phyloP scores from a whole-genome alignment of 306 rosid species.

The Notholithocarpus densiflorus region DNA sequence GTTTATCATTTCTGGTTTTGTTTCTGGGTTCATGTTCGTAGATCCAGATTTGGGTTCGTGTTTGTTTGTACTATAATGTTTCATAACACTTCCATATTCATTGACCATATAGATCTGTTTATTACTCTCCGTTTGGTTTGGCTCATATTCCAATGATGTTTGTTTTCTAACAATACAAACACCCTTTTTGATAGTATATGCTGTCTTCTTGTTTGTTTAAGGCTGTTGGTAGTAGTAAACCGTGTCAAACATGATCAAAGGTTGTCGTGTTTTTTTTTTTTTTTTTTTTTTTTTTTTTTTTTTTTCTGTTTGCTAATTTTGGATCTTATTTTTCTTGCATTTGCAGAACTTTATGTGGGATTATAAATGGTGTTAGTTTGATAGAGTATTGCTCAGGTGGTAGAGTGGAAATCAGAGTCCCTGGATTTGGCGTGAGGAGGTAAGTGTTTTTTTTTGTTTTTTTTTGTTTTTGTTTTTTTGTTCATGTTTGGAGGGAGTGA shows the following conservation, averaged over 20 bases:
- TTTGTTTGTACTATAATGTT: neutral
- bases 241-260: neutral
- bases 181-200: neutral
- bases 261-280: neutral
- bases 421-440: neutral
- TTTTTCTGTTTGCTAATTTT: neutral
- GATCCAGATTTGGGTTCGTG: neutral
- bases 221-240: neutral
- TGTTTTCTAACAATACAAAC: neutral
- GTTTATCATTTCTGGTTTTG: neutral
- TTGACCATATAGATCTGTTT: too few relatives aligned
- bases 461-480: neutral
- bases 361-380: neutral
- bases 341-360: neutral
- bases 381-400: neutral
- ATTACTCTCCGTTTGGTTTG: too few relatives aligned
- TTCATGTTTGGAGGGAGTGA: too few relatives aligned
- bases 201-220: neutral
- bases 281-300: neutral
- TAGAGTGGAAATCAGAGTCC: neutral
- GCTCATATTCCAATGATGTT: too few relatives aligned
- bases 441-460: neutral
- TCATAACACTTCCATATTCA: neutral
- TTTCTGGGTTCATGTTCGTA: neutral
- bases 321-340: neutral